A percentile compares a stretch with the other conserved stretches of the same genome.
phyloP scores from a whole-genome alignment of 306 rosid species.

The Medicago lupulina region DNA sequence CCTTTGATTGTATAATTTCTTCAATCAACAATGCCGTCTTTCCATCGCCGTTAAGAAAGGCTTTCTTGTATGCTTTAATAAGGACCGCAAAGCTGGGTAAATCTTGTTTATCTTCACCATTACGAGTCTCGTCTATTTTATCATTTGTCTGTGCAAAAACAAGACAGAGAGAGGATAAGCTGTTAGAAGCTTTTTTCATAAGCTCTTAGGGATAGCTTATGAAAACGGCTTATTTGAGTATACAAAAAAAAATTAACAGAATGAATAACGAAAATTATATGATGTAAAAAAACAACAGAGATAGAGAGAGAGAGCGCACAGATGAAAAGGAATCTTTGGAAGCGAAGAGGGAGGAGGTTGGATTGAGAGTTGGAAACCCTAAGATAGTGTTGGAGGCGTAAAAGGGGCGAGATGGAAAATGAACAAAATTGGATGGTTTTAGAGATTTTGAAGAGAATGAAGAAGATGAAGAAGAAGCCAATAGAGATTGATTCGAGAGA shows the following conservation, averaged over 20 bases:
- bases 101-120: conserved; percentile 39
- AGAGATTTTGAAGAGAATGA: conserved; percentile 47
- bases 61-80: conserved; percentile 70
- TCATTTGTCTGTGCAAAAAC: conserved; percentile 48
- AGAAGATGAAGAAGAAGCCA: conserved; percentile 45
- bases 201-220: too few species aligned
- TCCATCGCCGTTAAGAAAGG: conserved; percentile 61
- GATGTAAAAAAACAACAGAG: background rate
- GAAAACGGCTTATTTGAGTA: too few species aligned
- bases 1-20: conserved; percentile 49
- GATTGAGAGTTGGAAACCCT: conserved; percentile 44
- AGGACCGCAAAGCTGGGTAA: conserved; percentile 57
- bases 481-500: conserved; percentile 52
- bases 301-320: conserved; percentile 46
- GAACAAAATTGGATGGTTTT: conserved; percentile 28
- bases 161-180: too few species aligned
- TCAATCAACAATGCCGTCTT: conserved; percentile 56
- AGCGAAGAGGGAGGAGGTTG: conserved; percentile 45
- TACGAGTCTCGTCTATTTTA: conserved; percentile 44
- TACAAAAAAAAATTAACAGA: background rate
- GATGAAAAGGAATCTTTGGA: conserved; percentile 45
- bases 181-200: too few species aligned
- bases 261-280: background rate
- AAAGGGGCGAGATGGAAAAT: conserved; percentile 36
- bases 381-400: conserved; percentile 13